Conservation (phyloP, 140 eudicot genomes). For the Cichorium intybus region DNA sequence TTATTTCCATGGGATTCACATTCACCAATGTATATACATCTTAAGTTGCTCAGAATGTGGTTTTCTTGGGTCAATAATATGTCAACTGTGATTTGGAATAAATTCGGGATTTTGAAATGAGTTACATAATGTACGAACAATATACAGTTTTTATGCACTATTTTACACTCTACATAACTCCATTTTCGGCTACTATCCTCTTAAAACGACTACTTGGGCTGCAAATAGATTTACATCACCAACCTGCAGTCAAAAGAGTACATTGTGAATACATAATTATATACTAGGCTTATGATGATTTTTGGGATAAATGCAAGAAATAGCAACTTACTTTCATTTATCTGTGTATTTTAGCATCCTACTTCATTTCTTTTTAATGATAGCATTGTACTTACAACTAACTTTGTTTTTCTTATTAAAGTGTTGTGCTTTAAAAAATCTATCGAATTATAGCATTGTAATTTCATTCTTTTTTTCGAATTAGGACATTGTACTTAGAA, state of each 20-base stretch:
- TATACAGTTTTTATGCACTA: slow-evolving; percentile 28
- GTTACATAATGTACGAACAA: slow-evolving; percentile 32
- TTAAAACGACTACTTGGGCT: slow-evolving; percentile 19
- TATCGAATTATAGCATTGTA: too few species aligned
- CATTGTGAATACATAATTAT: not conserved
- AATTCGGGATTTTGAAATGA: slow-evolving; percentile 6
- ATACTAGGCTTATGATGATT: too few species aligned
- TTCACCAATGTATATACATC: slow-evolving; percentile 22
- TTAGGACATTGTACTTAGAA: too few species aligned
- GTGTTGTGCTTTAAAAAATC: too few species aligned
- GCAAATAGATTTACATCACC: slow-evolving; percentile 2
- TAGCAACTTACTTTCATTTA: not conserved
- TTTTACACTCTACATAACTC: slow-evolving; percentile 8
- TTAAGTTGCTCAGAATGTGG: slow-evolving; percentile 16
- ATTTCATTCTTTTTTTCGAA: too few species aligned
- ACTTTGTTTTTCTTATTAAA: too few species aligned
- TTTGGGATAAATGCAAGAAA: too few species aligned
- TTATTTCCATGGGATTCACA: not conserved
- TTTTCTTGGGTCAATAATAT: slow-evolving; percentile 12
- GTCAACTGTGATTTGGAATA: slow-evolving; percentile 8
- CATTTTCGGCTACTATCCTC: not conserved
- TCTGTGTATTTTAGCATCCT: too few species aligned
- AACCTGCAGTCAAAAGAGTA: slow-evolving; percentile 15
- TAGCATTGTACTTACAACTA: too few species aligned
- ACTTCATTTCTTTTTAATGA: too few species aligned